A percentile compares a stretch with the other conserved stretches of the same genome.
These are phyloP conservation scores for Phyllosticta paracitricarpa DNA, from an alignment of 2,329 filamentous ascomycete species.

Conservation along the genomic window DNA sequence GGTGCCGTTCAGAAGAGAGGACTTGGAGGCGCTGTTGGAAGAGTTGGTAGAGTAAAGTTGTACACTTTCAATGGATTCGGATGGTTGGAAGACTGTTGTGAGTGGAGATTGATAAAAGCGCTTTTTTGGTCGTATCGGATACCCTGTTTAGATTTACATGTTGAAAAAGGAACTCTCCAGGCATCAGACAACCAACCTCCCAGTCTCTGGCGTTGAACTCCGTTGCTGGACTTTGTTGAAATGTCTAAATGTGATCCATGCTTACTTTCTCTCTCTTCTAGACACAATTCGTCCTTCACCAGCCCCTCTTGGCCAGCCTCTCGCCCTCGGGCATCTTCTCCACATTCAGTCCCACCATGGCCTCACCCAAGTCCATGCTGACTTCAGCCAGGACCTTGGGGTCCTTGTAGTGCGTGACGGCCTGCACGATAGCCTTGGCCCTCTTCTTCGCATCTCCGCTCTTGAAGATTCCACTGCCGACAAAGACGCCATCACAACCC, in stretches of 20 bases:
- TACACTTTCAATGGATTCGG: background rate
- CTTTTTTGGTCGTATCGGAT: constrained; percentile 20
- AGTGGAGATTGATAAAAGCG: constrained; percentile 81
- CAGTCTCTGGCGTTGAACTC: background rate
- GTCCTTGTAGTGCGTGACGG: constrained; percentile 83
- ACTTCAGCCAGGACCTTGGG: constrained; percentile 77
- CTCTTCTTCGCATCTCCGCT: constrained; percentile 81
- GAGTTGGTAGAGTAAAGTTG: constrained; percentile 42
- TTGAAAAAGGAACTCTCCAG: background rate
- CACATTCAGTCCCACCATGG: constrained; percentile 94
- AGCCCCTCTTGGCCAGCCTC: constrained; percentile 77
- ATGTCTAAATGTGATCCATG: background rate
- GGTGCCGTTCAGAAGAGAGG: constrained; percentile 76
- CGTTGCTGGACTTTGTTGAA: background rate
- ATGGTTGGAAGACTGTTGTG: background rate
- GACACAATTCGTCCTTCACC: constrained; percentile 43
- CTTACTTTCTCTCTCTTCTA: background rate
- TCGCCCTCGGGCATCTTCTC: constrained; percentile 65
- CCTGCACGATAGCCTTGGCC: constrained; percentile 88
- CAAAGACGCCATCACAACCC: constrained; percentile 95
- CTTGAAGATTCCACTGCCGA: constrained; percentile 97
- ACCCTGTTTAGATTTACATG: constrained; percentile 14
- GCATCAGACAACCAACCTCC: background rate
- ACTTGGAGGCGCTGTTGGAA: constrained; percentile 80
- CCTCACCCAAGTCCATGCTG: constrained; percentile 83